Evolutionary conservation across 768 basidiomycete genomes (phyloP), one percentile per base, ranked within the genome.

Genomic region (Mycena sanguinolenta): DNA sequence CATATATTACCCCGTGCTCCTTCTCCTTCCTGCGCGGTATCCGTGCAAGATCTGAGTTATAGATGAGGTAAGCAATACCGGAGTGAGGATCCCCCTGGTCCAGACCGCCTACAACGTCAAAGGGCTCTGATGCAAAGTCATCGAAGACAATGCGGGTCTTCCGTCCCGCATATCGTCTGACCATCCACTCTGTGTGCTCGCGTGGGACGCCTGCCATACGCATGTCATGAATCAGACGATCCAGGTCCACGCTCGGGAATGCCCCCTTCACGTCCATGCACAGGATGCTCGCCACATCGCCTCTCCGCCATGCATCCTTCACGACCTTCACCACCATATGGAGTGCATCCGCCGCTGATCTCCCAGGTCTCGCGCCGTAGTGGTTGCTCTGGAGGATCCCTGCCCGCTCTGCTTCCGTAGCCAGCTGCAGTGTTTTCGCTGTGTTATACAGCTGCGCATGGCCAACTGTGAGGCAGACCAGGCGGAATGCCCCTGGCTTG

Each of bases 381-480:
- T 34, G 32, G 10, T 34, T 34, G 4, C 10, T 10, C 10, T 4
- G 32, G 6, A 34, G 10, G 0, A 85, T 69, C 0, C 77, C n/a
- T 32, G 81, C 70, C 5, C 69, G 36, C 70, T 87, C 82, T 0
- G 75, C 63, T 2, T 78, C 70, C 6, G 78, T 75, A 21, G 78
- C 71, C 0, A 9, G 12, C 16, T 68, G 67, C 2, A 49, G 19
- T 4, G 52, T 63, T 34, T 62, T 63, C n/a, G 0, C 80, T 54
- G 1, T 69, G 62, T 14, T 74, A 23, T 9, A 58, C 4, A 62
- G 19, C 74, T 71, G 0, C 80, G 78, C 0, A 81, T 23, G 49
- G 0, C 67, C 77, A 0, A 78, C 60, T 0, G 78, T 79, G 49
- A 86, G 80, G 0, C 78, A 79, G 3, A 87, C 84, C 0, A 83